Evolutionary conservation across 257 asterid genomes (phyloP).

Genomic region (Vinca minor): DNA sequence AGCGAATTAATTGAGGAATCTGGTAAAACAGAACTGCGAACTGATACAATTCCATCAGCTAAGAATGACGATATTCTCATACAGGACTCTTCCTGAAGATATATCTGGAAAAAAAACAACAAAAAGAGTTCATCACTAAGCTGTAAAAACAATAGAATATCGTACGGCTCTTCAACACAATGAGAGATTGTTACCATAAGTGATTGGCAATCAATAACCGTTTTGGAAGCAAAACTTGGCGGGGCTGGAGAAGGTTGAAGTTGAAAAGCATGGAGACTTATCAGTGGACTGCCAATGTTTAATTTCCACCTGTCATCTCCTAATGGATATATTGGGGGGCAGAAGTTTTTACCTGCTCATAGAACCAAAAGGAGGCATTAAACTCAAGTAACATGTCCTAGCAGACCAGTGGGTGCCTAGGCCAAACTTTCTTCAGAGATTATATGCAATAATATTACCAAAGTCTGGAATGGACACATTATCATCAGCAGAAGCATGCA

Average conservation of each 20-base stretch:
- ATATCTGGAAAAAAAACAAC: slow-evolving; percentile 50
- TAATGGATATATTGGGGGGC: slow-evolving; percentile 90
- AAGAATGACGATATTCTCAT: slow-evolving; percentile 85
- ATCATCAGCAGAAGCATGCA: slow-evolving; percentile 48
- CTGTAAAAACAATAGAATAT: slow-evolving; percentile 9
- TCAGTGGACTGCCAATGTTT: slow-evolving; percentile 52
- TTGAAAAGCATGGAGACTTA: slow-evolving; percentile 73
- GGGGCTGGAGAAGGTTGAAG: slow-evolving; percentile 83
- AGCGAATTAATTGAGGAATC: slow-evolving; percentile 67
- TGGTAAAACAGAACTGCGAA: slow-evolving; percentile 56
- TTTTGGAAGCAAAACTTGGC: slow-evolving; percentile 74
- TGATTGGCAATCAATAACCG: slow-evolving; percentile 81
- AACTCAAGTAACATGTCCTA: slow-evolving; percentile 11
- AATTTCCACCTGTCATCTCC: slow-evolving; percentile 64
- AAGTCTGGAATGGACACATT: slow-evolving; percentile 54
- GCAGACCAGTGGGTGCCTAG: slow-evolving; percentile 14
- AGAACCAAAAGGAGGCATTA: slow-evolving; percentile 19
- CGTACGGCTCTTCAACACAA: background rate
- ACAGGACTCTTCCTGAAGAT: slow-evolving; percentile 97
- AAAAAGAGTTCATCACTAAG: slow-evolving; percentile 11
- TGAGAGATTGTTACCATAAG: slow-evolving; percentile 46
- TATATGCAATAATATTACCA: slow-evolving; percentile 40
- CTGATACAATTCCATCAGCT: slow-evolving; percentile 80
- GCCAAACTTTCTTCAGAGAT: slow-evolving; percentile 17
- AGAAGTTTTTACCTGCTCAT: slow-evolving; percentile 60